phyloP scores from a whole-genome alignment of 495 filamentous ascomycete genomes.

The Lasiosphaeria hispida region DNA sequence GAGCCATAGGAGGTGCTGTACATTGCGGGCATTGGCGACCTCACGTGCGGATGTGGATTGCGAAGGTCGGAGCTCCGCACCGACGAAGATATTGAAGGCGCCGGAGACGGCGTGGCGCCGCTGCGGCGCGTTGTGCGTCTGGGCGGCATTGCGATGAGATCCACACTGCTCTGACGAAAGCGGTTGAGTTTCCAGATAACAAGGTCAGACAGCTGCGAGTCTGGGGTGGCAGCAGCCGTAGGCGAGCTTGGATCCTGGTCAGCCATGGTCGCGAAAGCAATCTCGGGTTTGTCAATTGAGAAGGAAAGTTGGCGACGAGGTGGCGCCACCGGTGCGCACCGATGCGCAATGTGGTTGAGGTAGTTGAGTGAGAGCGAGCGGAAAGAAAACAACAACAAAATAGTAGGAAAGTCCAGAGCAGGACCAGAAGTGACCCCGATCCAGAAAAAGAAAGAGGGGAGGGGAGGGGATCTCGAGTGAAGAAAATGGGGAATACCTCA shows the following conservation, averaged over 20 bases:
- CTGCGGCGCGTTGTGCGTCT: constrained; percentile 13
- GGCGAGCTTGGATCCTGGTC: neutral
- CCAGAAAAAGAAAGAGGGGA: too few species aligned
- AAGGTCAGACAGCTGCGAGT: constrained; percentile 1
- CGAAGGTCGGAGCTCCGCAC: neutral
- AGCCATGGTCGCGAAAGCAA: constrained; percentile 1
- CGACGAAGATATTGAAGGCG: constrained; percentile 4
- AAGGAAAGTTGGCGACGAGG: neutral
- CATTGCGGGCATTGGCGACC: constrained; percentile 23
- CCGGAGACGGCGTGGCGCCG: neutral
- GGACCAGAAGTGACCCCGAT: too few species aligned
- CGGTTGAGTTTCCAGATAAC: neutral
- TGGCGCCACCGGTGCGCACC: neutral
- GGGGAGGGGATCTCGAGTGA: too few species aligned
- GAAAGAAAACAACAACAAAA: neutral
- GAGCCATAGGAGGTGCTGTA: constrained; percentile 36
- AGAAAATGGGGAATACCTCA: too few species aligned
- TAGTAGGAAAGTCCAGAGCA: neutral
- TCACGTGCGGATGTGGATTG: neutral
- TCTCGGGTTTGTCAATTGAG: too few species aligned
- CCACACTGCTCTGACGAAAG: neutral
- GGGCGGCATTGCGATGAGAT: constrained; percentile 20
- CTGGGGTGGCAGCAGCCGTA: neutral
- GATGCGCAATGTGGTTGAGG: neutral
- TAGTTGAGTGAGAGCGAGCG: neutral